phyloP scores from a whole-genome alignment of 2,329 filamentous ascomycete species.

The Fusarium ramigenum region DNA sequence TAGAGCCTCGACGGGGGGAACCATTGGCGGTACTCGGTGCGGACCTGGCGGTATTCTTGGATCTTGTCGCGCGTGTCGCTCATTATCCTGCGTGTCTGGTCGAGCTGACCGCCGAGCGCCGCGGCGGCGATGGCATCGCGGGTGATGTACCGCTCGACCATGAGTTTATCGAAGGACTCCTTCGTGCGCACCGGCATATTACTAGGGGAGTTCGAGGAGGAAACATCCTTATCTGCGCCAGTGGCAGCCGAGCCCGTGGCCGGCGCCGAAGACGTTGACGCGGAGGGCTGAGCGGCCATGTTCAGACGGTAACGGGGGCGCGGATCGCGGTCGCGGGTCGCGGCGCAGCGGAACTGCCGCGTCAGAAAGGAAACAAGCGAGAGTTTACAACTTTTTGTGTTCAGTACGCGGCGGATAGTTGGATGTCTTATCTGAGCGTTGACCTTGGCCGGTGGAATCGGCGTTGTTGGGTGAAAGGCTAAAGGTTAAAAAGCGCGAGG shows the following conservation, averaged over 20 bases:
- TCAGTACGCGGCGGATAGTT: constrained; percentile 30
- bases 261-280: constrained; percentile 48
- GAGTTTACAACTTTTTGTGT: constrained; percentile 9
- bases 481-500: constrained; percentile 26
- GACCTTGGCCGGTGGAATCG: constrained; percentile 19
- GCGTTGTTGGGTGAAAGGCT: constrained; percentile 20
- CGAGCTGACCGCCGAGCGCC: constrained; percentile 60
- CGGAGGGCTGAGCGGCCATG: constrained; percentile 58
- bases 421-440: constrained; percentile 8
- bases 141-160: constrained; percentile 63
- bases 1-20: constrained; percentile 68
- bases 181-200: constrained; percentile 61
- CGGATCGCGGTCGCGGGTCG: constrained; percentile 41
- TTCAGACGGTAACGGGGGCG: constrained; percentile 35
- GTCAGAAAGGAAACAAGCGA: constrained; percentile 43
- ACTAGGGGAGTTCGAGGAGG: constrained; percentile 29
- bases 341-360: constrained; percentile 51
- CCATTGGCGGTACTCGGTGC: constrained; percentile 62
- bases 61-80: constrained; percentile 72
- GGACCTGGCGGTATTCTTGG: constrained; percentile 73
- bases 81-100: constrained; percentile 65
- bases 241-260: constrained; percentile 47
- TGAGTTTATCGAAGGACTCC: constrained; percentile 62
- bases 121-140: constrained; percentile 65
- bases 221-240: constrained; percentile 45